Evolutionary conservation across 495 filamentous ascomycete genomes (phyloP), one percentile per base, ranked within the genome.

Genomic region (Neurospora sp.): DNA sequence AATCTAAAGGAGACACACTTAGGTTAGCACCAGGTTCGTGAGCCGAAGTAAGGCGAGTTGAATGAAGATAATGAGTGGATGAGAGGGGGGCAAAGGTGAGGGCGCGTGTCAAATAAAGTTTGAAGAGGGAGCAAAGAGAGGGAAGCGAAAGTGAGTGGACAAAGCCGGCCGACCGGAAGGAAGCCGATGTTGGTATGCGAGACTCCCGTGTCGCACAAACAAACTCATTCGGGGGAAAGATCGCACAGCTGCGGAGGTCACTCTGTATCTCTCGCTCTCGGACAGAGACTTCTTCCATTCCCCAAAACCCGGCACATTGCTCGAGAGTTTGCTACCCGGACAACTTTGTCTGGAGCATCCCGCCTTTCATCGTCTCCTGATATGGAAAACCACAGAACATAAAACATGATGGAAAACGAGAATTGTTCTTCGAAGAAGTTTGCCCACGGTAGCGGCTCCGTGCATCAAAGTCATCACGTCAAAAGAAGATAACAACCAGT

Each of bases 1-100:
- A 98, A 92, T 77, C 94, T 86, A 70, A 73, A 75, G 48, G 70
- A 72, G 76, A 27, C 16, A 27, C 1, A 14, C 3, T 8, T 6
- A 70, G 35, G 62, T 77, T 75, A 77, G 73, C 70, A 11, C 44
- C 72, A 72, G 18, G n/a, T 41, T 69, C 38, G 54, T 31, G 72
- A 38, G 42, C 39, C 23, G 8, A 72, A 23, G 31, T 71, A 23
- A 42, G 23, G 41, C 18, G 72, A 35, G 18, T 23, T 18, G 41
- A 31, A 72, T 72, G 72, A 27, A 59, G 48, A 18, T 66, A 3
- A 35, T 66, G 54, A 66, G 54, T 66, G 54, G 54, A 66, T 66
- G 27, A 66, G 27, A 66, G 18, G 5, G 27, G 14, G 5, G 54
- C 10, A 35, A 31, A 16, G 20, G 20, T 18, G 6, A 66, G 14